A percentile compares a stretch with the other conserved stretches of the same genome.
Conservation (phyloP, 1,284 basidiomycete species). For the Macrocystidia cucumis region DNA sequence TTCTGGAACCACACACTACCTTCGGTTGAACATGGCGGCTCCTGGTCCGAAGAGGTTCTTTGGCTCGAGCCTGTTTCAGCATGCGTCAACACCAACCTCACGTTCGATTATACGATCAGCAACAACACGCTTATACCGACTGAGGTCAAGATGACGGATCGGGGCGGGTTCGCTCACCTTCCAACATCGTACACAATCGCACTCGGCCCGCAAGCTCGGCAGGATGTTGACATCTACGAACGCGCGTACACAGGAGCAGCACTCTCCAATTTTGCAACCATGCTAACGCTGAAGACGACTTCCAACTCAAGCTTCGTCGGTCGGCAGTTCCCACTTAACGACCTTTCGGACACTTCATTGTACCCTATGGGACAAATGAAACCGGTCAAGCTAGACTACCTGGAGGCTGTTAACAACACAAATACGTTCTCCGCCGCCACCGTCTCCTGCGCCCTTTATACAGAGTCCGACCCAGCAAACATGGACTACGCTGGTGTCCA, state of each 20-base stretch:
- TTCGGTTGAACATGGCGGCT: background rate
- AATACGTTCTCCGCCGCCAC: background rate
- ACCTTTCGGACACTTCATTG: too few species aligned
- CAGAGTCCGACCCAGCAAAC: constrained; percentile 9
- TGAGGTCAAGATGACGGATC: constrained; percentile 10
- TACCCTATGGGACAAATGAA: too few species aligned
- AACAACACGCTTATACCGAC: background rate
- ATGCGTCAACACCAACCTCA: constrained; percentile 4
- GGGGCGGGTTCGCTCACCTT: constrained; percentile 12
- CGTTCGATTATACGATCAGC: constrained; percentile 7
- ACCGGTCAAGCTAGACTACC: too few species aligned
- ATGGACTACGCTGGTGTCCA: constrained; percentile 12
- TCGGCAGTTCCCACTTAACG: constrained; percentile 7
- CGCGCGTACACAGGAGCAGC: constrained; percentile 13
- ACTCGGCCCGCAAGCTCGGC: constrained; percentile 9
- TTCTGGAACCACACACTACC: constrained; percentile 2
- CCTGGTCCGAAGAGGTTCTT: background rate
- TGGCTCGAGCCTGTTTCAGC: constrained; percentile 1
- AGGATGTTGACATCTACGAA: constrained; percentile 10
- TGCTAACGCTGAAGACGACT: constrained; percentile 8
- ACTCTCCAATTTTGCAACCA: constrained; percentile 9
- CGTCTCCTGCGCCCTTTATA: constrained; percentile 8
- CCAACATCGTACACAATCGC: constrained; percentile 9
- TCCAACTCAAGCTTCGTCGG: constrained; percentile 7
- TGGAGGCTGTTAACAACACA: background rate